Evolutionary conservation across 2,329 filamentous ascomycete species (phyloP).

Genomic region (Colletotrichum melonis): DNA sequence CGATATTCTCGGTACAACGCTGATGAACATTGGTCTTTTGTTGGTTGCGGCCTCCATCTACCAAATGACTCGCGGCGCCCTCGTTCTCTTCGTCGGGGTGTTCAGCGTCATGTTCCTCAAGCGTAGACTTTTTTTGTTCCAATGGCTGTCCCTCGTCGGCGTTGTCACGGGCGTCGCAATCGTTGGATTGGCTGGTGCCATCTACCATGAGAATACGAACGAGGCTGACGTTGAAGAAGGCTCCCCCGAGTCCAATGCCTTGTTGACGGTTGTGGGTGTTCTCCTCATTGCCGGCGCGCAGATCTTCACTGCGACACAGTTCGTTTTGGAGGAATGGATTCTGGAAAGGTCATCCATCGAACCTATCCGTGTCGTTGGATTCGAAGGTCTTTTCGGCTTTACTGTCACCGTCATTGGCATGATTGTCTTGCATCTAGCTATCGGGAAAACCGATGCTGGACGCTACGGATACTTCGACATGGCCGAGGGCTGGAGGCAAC

Average conservation of each 20-base stretch:
- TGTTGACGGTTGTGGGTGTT: constrained; percentile 83
- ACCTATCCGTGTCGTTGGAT: constrained; percentile 91
- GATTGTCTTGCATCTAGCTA: constrained; percentile 79
- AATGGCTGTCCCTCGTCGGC: constrained; percentile 89
- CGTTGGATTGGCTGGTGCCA: constrained; percentile 88
- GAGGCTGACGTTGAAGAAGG: constrained; percentile 39
- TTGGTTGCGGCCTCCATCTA: constrained; percentile 97
- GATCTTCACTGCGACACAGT: constrained; percentile 96
- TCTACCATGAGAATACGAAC: constrained; percentile 76
- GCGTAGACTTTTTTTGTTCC: constrained; percentile 83
- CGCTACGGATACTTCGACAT: constrained; percentile 90
- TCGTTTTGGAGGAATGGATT: constrained; percentile 95
- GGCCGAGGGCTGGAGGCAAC: constrained; percentile 84
- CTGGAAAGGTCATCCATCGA: constrained; percentile 74
- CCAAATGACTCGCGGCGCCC: constrained; percentile 96
- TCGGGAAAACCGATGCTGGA: constrained; percentile 81
- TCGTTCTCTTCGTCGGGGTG: constrained; percentile 94
- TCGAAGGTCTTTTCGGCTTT: constrained; percentile 96
- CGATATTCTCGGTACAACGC: constrained; percentile 93
- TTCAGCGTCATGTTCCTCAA: constrained; percentile 94
- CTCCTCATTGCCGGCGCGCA: constrained; percentile 93
- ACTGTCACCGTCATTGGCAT: constrained; percentile 81
- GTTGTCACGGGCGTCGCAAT: constrained; percentile 90
- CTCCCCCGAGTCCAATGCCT: constrained; percentile 53
- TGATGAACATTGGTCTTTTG: constrained; percentile 96